Percentiles rank a stretch among this genome's conserved stretches.
These are phyloP conservation scores for Globisporangium solare DNA, from an alignment of 352 stramenopile species.

Conservation along the genomic window DNA sequence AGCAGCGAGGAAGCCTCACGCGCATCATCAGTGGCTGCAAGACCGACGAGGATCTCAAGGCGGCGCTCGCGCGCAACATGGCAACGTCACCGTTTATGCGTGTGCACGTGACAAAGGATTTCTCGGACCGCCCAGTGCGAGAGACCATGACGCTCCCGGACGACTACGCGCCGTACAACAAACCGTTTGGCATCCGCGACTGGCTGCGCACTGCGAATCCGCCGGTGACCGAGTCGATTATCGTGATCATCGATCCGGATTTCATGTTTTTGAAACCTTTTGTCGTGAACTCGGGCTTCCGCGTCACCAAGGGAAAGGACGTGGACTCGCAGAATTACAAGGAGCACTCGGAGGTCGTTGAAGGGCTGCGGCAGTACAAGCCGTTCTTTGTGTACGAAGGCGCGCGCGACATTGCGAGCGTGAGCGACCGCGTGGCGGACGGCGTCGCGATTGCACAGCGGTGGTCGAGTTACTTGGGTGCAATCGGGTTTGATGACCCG, in stretches of 20 bases:
- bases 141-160: conserved; percentile 19
- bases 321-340: conserved; percentile 62
- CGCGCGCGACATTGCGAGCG: conserved; percentile 20
- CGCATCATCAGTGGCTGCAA: conserved; percentile 64
- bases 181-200: conserved; percentile 65
- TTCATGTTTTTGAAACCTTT: conserved; percentile 74
- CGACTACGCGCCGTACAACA: conserved; percentile 58
- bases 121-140: conserved; percentile 25
- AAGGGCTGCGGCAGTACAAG: conserved; percentile 79
- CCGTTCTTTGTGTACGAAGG: conserved; percentile 77
- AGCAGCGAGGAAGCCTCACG: conserved; percentile 57
- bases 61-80: conserved; percentile 28
- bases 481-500: conserved; percentile 32
- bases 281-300: conserved; percentile 47
- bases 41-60: conserved; percentile 30
- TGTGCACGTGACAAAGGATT: conserved; percentile 56
- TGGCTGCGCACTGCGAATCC: conserved; percentile 67
- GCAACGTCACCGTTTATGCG: conserved; percentile 31
- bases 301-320: conserved; percentile 42
- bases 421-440: conserved; percentile 36
- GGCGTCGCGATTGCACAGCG: conserved; percentile 59
- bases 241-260: conserved; percentile 67
- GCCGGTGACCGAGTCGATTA: conserved; percentile 38
- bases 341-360: conserved; percentile 53
- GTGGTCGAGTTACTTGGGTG: conserved; percentile 29